Base-by-base conservation (phyloP, 208 protist genomes). In the Trichomonas vaginalis region DNA sequence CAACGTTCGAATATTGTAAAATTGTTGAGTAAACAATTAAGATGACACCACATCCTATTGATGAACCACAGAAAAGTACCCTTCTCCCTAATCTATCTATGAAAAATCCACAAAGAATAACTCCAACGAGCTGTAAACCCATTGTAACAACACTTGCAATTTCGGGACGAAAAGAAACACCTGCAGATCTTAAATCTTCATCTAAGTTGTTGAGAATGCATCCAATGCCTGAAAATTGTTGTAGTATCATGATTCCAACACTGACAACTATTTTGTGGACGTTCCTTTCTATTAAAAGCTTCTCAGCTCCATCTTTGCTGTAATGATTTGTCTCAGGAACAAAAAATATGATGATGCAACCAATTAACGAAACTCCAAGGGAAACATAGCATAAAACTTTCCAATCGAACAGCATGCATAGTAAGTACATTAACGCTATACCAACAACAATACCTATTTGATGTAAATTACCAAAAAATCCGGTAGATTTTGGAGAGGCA, bases 141-240 rank as follows among this genome's bases (percentile, higher is more conserved):
- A 48, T 70, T 46, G 39, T 27, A 27, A 47, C n/a, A n/a, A 45
- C 35, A 48, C 6, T 45, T n/a, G 35, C 39, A 42, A 37, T 0
- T 6, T 42, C 12, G 10, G 80, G 56, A 27, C n/a, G 14, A 27
- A 88, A 40, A 23, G 47, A 23, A 42, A 88, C 23, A 27, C 49
- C 95, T 35, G 87, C 79, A n/a, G 10, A 10, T 3, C 40, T 88
- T 32, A 96, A 90, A 27, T 87, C 23, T 0, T 46, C 45, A 15
- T 3, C 42, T 35, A 96, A 27, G 23, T 96, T 96, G 15, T 42
- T 95, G 42, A 90, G 39, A 32, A 96, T 83, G 0, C n/a, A 6
- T 42, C 35, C 35, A 17, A 83, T 83, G 15, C 79, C 12, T 23
- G 79, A 83, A 27, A 96, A 96, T n/a, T 96, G 95, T 48, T 96